Evolutionary conservation across 352 stramenopile species (phyloP), one percentile per base, ranked within the genome.

Genomic region (Pythium pectinolyticum): DNA sequence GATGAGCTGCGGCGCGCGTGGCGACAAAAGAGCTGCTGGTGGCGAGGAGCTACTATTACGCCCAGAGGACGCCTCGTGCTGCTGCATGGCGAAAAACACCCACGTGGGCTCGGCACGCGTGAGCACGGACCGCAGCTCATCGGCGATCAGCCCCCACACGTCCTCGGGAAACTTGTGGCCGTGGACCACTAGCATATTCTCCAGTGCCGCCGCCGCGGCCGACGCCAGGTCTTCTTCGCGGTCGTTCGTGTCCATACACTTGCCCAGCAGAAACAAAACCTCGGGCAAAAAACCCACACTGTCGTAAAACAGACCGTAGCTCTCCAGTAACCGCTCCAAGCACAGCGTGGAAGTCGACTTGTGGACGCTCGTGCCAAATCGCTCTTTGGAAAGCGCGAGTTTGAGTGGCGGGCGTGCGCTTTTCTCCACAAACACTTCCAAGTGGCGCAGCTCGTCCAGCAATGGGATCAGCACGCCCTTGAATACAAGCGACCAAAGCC

Each of bases 381-480:
- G 58, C 24, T 63, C 58, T 5, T 78, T 75, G 56, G 47, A 61
- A 3, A 81, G 49, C 5, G 75, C 61, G 0, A 92, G 69, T 64
- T 88, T 86, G 0, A 82, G 73, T 12, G 67, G 46, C 25, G 54
- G 54, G 10, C 70, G 77, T 3, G 55, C 61, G 8, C 74, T 68
- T 27, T 79, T 82, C 35, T 89, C 80, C 4, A 89, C 69, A 48
- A 78, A 73, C 28, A 88, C 69, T 57, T 92, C 83, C 7, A 90
- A 66, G 40, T 89, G 82, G 7, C 75, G 80, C 39, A 94, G 58
- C 37, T 94, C 80, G 35, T 92, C 81, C 35, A 97, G 70, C 31
- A 97, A 55, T 5, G 88, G 87, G 45, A 96, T 90, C 1, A 96
- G 52, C n/a, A 96, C 83, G 27, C 82, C 85, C 51, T 90, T 88